These are phyloP conservation scores for Cymbopogon flexuosus DNA, from an alignment of 202 grass and related monocot species.

Conservation along the genomic window DNA sequence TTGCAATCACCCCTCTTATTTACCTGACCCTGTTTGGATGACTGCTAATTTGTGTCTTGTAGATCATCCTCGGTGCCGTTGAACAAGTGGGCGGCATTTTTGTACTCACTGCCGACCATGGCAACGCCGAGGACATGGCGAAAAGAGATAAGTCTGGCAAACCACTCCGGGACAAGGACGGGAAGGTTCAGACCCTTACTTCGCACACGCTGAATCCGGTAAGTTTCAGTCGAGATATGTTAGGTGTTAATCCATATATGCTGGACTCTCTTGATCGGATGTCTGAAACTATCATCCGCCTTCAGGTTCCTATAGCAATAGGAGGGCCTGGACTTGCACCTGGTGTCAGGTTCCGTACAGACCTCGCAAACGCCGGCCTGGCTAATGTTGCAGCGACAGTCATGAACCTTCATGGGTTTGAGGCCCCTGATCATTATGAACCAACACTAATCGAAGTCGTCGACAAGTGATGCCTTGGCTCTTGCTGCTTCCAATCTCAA, in stretches of 20 bases:
- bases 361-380: conserved; percentile 39
- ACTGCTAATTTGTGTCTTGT: not conserved
- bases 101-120: conserved; percentile 57
- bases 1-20: not conserved
- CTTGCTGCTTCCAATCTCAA: not conserved
- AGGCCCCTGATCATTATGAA: conserved; percentile 47
- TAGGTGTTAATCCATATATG: not conserved
- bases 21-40: not conserved
- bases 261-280: not conserved
- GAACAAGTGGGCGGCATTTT: conserved; percentile 55
- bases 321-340: conserved; percentile 53
- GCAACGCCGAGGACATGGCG: conserved; percentile 73
- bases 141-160: conserved; percentile 56
- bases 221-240: not conserved
- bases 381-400: conserved; percentile 56
- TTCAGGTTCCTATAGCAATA: conserved; percentile 57
- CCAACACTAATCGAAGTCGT: conserved; percentile 39
- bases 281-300: not conserved
- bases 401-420: conserved; percentile 63
- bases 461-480: not conserved
- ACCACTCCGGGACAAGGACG: conserved; percentile 41
- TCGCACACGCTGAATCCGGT: conserved; percentile 61
- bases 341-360: conserved; percentile 37
- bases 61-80: conserved; percentile 52
- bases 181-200: conserved; percentile 55